Evolutionary conservation across 2,329 filamentous ascomycete species (phyloP).

Genomic region (Teratosphaeriaceae sp.): DNA sequence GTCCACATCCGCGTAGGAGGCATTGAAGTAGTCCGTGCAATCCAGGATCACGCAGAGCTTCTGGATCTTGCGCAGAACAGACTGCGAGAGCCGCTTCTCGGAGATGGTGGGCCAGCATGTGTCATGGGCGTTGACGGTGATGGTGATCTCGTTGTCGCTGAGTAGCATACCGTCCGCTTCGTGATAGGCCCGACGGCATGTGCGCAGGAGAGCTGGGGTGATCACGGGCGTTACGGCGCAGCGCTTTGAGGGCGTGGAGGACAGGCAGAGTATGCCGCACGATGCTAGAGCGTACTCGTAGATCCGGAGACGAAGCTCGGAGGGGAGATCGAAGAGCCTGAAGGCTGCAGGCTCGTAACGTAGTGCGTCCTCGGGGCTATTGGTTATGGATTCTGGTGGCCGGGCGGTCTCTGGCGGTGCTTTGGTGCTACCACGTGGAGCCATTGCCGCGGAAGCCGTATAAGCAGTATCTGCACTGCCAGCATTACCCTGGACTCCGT

Average conservation of each 20-base stretch:
- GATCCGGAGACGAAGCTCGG: constrained; percentile 21
- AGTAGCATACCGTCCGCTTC: constrained; percentile 40
- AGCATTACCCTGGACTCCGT: too few relatives aligned
- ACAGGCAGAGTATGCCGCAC: constrained; percentile 14
- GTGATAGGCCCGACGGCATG: constrained; percentile 32
- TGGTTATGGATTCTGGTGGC: neutral
- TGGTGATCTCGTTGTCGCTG: constrained; percentile 36
- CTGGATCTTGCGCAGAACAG: constrained; percentile 14
- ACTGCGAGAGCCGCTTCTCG: constrained; percentile 17
- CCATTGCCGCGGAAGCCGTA: too few relatives aligned
- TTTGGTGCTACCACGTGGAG: too few relatives aligned
- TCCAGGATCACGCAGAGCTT: constrained; percentile 21
- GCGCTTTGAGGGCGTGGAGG: constrained; percentile 12
- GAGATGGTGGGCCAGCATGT: constrained; percentile 20
- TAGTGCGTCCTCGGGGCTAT: neutral
- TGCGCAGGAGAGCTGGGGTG: constrained; percentile 33
- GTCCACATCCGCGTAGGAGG: constrained; percentile 18
- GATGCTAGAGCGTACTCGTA: constrained; percentile 19
- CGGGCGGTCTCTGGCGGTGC: neutral
- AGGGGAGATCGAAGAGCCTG: constrained; percentile 18
- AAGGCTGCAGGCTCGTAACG: constrained; percentile 5
- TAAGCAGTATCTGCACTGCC: too few relatives aligned
- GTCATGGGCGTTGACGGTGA: constrained; percentile 20
- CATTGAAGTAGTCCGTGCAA: constrained; percentile 15
- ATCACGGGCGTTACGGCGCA: constrained; percentile 21